A percentile compares a stretch with the other conserved stretches of the same genome.
These are phyloP conservation scores for Alternaria hordeiaustralica DNA, from an alignment of 2,329 filamentous ascomycete genomes.

Conservation along the genomic window DNA sequence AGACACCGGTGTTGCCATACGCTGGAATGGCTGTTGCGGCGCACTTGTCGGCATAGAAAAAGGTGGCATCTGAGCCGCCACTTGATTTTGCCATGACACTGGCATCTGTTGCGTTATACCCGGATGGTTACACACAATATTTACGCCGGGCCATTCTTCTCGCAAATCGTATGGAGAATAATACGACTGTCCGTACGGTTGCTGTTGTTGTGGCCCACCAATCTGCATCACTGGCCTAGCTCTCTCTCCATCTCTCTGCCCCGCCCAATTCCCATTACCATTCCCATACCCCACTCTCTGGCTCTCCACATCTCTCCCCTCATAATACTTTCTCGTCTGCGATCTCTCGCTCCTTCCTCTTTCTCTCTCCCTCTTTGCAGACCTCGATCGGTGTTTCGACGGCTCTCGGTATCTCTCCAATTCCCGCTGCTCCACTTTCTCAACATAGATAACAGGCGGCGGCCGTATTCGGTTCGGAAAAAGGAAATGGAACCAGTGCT, in stretches of 20 bases:
- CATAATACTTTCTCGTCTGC: conserved; percentile 1
- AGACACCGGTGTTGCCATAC: background rate
- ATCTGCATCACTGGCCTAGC: conserved; percentile 1
- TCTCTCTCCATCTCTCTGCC: background rate
- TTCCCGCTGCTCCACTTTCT: conserved; percentile 1
- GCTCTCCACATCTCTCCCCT: background rate
- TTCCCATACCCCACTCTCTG: background rate
- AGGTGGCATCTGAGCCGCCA: background rate
- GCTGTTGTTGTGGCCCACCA: background rate
- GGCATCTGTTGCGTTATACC: background rate
- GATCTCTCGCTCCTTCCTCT: background rate
- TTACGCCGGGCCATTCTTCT: background rate
- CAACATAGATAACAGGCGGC: background rate
- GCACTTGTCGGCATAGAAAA: background rate
- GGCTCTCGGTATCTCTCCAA: background rate
- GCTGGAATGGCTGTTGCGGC: background rate
- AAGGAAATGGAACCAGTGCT: conserved; percentile 21
- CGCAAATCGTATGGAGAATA: background rate
- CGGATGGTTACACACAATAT: background rate
- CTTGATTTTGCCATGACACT: conserved; percentile 3
- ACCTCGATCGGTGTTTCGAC: conserved; percentile 2
- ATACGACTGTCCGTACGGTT: background rate
- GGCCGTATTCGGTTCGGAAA: background rate
- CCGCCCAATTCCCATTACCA: background rate
- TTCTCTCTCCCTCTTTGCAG: conserved; percentile 2